phyloP scores from a whole-genome alignment of 2,329 filamentous ascomycete species.

The Aspergillus brasiliensis region DNA sequence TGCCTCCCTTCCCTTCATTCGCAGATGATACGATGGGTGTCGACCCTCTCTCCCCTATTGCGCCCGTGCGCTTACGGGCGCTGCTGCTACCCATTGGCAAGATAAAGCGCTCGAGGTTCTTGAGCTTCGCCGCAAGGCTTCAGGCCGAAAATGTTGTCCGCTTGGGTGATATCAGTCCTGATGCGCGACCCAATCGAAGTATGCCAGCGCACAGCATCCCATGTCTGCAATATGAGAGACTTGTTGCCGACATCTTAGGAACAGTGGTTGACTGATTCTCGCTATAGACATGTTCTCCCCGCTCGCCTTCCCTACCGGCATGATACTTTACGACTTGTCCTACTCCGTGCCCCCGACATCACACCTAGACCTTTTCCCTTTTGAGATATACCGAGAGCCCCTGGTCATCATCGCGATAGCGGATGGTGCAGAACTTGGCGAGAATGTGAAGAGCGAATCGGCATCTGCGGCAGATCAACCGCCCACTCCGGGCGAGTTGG shows the following conservation, averaged over 20 bases:
- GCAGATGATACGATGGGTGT: conserved; percentile 71
- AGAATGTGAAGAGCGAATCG: conserved; percentile 22
- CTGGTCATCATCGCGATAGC: conserved; percentile 81
- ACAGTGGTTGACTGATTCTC: conserved; percentile 24
- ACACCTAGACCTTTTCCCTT: conserved; percentile 78
- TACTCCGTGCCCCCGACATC: conserved; percentile 78
- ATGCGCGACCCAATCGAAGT: conserved; percentile 85
- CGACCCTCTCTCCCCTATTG: conserved; percentile 86
- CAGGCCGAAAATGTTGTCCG: conserved; percentile 78
- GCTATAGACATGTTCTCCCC: conserved; percentile 87
- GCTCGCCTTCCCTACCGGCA: conserved; percentile 79
- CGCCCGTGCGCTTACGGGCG: conserved; percentile 86
- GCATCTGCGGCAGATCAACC: conserved; percentile 28
- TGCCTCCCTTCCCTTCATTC: conserved; percentile 32
- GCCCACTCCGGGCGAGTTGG: conserved; percentile 41
- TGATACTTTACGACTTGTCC: conserved; percentile 84
- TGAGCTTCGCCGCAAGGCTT: conserved; percentile 75
- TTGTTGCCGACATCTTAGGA: not conserved
- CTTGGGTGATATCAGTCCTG: conserved; percentile 81
- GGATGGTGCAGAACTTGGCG: conserved; percentile 71
- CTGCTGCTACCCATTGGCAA: conserved; percentile 83
- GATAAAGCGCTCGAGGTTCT: conserved; percentile 80
- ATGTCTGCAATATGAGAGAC: not conserved
- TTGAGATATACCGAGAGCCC: conserved; percentile 86
- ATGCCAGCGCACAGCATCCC: conserved; percentile 40